Conservation (phyloP, 2,329 filamentous ascomycete species). For the Calonectria leucothoes region DNA sequence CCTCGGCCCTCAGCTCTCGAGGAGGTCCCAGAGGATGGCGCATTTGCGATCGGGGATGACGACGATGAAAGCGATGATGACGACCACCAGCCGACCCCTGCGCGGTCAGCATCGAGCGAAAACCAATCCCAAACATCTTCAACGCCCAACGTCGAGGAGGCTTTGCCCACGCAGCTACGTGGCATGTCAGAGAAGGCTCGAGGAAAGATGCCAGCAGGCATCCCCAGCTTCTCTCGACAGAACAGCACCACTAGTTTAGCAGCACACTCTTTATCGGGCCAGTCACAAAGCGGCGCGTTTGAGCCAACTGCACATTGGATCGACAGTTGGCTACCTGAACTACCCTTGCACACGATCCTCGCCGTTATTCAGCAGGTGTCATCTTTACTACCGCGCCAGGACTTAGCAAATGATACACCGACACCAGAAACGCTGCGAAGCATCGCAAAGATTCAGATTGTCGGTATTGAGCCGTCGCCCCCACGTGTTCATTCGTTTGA, state of each 20-base stretch:
- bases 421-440: conserved; percentile 61
- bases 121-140: conserved; percentile 75
- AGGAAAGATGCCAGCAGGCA: conserved; percentile 91
- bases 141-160: conserved; percentile 76
- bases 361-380: conserved; percentile 77
- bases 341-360: conserved; percentile 88
- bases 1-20: conserved; percentile 43
- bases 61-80: conserved; percentile 71
- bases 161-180: conserved; percentile 82
- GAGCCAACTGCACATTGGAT: conserved; percentile 88
- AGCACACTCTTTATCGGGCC: conserved; percentile 69
- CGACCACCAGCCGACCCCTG: conserved; percentile 66
- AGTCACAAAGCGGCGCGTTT: conserved; percentile 72
- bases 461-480: conserved; percentile 79
- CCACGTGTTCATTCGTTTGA: conserved; percentile 90
- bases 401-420: conserved; percentile 55
- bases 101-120: conserved; percentile 73
- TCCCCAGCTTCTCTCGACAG: conserved; percentile 86
- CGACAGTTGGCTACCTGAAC: conserved; percentile 91
- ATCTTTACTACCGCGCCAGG: conserved; percentile 66
- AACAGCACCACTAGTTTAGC: conserved; percentile 88
- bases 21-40: conserved; percentile 70
- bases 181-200: conserved; percentile 98
- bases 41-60: conserved; percentile 92
- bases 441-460: conserved; percentile 71